These are phyloP conservation scores for Yamadazyma laniorum DNA, from an alignment of 805 yeast genomes.

Conservation along the genomic window DNA sequence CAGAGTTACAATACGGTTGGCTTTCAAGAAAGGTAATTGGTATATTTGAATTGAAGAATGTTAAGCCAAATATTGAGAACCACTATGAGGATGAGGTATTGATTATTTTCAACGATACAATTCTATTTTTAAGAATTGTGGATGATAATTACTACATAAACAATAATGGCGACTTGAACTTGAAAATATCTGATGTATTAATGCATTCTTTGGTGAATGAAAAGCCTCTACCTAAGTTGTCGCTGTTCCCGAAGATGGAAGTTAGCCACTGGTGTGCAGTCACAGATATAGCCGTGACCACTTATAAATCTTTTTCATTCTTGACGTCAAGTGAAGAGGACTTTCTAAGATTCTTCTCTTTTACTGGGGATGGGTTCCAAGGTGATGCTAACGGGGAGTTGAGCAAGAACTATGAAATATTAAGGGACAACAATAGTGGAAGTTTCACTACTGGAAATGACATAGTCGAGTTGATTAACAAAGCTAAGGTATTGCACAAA, in stretches of 20 bases:
- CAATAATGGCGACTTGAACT: slow-evolving; percentile 26
- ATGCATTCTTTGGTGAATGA: slow-evolving; percentile 91
- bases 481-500: slow-evolving; percentile 72
- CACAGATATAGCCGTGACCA: slow-evolving; percentile 50
- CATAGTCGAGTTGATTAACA: slow-evolving; percentile 57
- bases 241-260: slow-evolving; percentile 58
- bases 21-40: slow-evolving; percentile 80
- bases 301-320: slow-evolving; percentile 28
- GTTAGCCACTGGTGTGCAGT: slow-evolving; percentile 71
- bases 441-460: slow-evolving; percentile 23
- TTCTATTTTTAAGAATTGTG: slow-evolving; percentile 59
- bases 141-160: slow-evolving; percentile 41
- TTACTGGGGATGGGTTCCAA: slow-evolving; percentile 26
- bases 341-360: slow-evolving; percentile 27
- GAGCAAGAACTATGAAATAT: slow-evolving; percentile 28
- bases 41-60: slow-evolving; percentile 46
- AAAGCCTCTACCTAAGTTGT: slow-evolving; percentile 57
- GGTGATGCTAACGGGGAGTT: slow-evolving; percentile 16
- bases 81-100: slow-evolving; percentile 46
- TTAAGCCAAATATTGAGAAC: slow-evolving; percentile 18
- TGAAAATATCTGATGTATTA: slow-evolving; percentile 72
- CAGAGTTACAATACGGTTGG: slow-evolving; percentile 87
- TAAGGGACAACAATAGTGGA: slow-evolving; percentile 10
- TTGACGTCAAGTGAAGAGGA: slow-evolving; percentile 17
- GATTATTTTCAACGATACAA: slow-evolving; percentile 76